Conservation (phyloP, 495 filamentous ascomycete genomes). For the Friedmanniomyces simplex region DNA sequence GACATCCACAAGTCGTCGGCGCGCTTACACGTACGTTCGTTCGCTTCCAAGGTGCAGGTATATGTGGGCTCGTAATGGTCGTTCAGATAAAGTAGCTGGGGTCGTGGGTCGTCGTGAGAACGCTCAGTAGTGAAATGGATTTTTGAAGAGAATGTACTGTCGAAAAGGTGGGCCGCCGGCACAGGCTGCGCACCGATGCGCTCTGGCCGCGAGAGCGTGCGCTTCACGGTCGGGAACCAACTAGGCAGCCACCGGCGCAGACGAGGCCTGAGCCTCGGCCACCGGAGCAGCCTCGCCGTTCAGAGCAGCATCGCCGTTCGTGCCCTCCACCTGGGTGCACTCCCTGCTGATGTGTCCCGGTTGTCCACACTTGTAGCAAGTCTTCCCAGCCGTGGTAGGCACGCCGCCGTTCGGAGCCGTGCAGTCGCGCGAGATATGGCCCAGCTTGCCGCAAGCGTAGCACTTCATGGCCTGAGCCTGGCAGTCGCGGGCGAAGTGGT, state of each 20-base stretch:
- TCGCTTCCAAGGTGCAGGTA: constrained; percentile 19
- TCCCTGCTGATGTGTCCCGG: constrained; percentile 94
- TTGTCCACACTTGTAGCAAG: constrained; percentile 95
- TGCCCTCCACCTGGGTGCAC: constrained; percentile 66
- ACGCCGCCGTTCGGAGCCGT: constrained; percentile 94
- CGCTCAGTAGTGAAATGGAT: background rate
- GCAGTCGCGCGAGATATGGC: constrained; percentile 96
- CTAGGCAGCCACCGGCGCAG: constrained; percentile 44
- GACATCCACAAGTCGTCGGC: constrained; percentile 17
- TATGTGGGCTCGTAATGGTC: constrained; percentile 21
- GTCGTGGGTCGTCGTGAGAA: constrained; percentile 1
- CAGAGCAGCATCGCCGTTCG: constrained; percentile 22
- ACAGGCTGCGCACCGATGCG: background rate
- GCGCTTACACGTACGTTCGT: constrained; percentile 2
- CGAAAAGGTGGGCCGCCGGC: background rate
- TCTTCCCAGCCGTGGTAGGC: constrained; percentile 90
- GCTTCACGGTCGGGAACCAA: background rate
- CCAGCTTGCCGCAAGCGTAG: constrained; percentile 97
- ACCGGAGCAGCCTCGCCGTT: constrained; percentile 33
- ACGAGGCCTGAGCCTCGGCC: constrained; percentile 13
- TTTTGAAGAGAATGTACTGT: background rate
- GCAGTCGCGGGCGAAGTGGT: constrained; percentile 97
- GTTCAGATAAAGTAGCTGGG: constrained; percentile 2
- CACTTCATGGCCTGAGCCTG: constrained; percentile 99
- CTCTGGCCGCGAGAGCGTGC: background rate